These are phyloP conservation scores for Xylaria sp. DNA, from an alignment of 2,329 filamentous ascomycete species.

Conservation along the genomic window DNA sequence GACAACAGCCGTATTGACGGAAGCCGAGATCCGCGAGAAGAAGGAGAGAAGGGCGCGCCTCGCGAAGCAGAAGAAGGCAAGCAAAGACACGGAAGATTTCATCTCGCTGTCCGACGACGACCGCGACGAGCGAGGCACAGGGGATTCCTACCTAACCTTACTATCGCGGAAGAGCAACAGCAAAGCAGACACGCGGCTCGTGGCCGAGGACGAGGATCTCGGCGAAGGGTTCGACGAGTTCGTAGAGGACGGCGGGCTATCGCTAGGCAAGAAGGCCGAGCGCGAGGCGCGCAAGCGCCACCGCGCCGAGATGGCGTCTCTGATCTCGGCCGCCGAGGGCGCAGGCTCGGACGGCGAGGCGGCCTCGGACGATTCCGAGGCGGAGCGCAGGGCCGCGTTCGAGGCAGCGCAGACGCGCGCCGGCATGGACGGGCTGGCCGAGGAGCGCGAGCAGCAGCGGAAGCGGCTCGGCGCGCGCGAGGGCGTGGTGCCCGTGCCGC, in stretches of 20 bases:
- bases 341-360: constrained; percentile 57
- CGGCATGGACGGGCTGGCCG: constrained; percentile 78
- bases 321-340: constrained; percentile 85
- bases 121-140: constrained; percentile 49
- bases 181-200: constrained; percentile 74
- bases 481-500: constrained; percentile 67
- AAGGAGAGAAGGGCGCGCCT: constrained; percentile 88
- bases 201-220: constrained; percentile 89
- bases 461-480: constrained; percentile 50
- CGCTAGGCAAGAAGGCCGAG: constrained; percentile 82
- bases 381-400: constrained; percentile 81
- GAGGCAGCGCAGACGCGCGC: constrained; percentile 87
- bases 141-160: constrained; percentile 48
- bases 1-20: constrained; percentile 74
- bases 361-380: constrained; percentile 75
- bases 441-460: constrained; percentile 58
- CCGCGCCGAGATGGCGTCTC: constrained; percentile 81
- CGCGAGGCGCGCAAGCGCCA: constrained; percentile 73
- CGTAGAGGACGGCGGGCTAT: constrained; percentile 83
- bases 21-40: constrained; percentile 88
- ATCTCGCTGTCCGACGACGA: constrained; percentile 71
- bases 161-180: constrained; percentile 52
- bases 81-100: constrained; percentile 62
- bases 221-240: constrained; percentile 94
- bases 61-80: constrained; percentile 71